Percentiles rank a stretch among this genome's conserved stretches.
These are phyloP conservation scores for Didymellaceae sp. DNA, from an alignment of 2,329 filamentous ascomycete genomes.

Conservation along the genomic window DNA sequence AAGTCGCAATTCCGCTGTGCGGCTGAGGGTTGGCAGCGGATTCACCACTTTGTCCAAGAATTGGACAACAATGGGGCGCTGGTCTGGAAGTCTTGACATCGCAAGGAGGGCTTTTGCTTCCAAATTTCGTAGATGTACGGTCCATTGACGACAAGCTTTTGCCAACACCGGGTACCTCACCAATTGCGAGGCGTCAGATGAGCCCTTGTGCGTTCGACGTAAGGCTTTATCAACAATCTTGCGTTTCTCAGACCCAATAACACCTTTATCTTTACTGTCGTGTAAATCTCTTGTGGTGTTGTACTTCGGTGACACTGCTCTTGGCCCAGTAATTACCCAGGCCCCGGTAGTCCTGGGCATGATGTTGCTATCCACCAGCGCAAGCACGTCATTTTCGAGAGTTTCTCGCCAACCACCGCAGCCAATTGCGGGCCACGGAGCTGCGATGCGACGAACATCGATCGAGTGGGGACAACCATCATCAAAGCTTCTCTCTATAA, in stretches of 20 bases:
- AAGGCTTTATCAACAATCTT: too few relatives aligned
- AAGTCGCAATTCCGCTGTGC: neutral
- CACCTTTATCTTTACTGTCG: neutral
- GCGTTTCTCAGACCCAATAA: too few relatives aligned
- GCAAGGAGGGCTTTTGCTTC: neutral
- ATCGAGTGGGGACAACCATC: too few relatives aligned
- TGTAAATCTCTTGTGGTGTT: neutral
- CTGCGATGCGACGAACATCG: neutral
- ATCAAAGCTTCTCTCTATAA: too few relatives aligned
- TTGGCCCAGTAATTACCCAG: slow-evolving; percentile 21
- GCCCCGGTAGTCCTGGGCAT: slow-evolving; percentile 13
- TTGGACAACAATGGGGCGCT: slow-evolving; percentile 7
- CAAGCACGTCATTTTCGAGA: slow-evolving; percentile 21
- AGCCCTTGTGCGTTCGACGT: neutral
- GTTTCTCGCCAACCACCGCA: neutral
- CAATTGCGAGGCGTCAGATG: neutral
- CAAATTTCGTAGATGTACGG: neutral
- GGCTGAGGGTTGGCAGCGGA: slow-evolving; percentile 1
- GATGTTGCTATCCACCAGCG: slow-evolving; percentile 20
- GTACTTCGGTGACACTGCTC: neutral
- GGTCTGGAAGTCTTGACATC: slow-evolving; percentile 7
- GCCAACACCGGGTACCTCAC: slow-evolving; percentile 6
- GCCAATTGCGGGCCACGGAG: neutral
- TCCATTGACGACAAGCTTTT: slow-evolving; percentile 16
- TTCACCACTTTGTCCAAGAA: slow-evolving; percentile 22